Base-by-base conservation (phyloP, 2,329 filamentous ascomycete species). In the Fusarium falciforme region DNA sequence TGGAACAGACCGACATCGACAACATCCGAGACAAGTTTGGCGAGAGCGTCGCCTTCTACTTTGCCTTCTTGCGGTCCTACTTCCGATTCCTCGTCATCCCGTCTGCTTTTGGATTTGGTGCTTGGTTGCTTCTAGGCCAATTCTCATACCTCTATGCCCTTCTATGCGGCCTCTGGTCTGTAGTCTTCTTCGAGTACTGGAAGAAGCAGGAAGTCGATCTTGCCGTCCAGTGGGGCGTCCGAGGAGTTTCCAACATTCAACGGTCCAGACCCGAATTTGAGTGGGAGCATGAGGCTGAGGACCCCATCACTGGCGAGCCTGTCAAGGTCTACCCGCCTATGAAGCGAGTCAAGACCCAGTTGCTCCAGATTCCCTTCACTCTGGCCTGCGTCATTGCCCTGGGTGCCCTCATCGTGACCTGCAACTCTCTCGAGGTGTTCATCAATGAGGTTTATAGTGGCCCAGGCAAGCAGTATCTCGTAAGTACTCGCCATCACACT, bases 111-210 rank as follows among this genome's bases (percentile, higher is more conserved):
- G 96, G 96, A 4, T 87, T 94, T 44, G 87, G 89, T 1, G 90
- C 93, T 14, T 98, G 94, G 93, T 82, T 95, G 33, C 85, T 97
- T n/a, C 86, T 98, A 0, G 94, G 94, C 10, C 90, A 93, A 66
- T 98, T 95, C 83, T 98, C 95, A 2, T 89, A 91, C 66, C 83
- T 95, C 59, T 98, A 97, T 77, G 94, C 93, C 16, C 82, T 95
- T 1, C 87, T 92, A 52, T 95, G 92, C 79, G 93, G 91, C 36
- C 84, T 98, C n/a, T 98, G 95, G 94, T 93, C 93, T 66, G 91
- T 96, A 4, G 85, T 96, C 57, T 98, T 98, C 80, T 93, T 97
- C 66, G 96, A 98, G 81, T 98, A 93, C 83, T 98, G 96, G 96
- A 98, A 97, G 85, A 93, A 96, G 78, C 94, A 97, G 81, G 94